Evolutionary conservation across 805 yeast species (phyloP), one percentile per base, ranked within the genome.

Genomic region (Metschnikowia colocasiae): DNA sequence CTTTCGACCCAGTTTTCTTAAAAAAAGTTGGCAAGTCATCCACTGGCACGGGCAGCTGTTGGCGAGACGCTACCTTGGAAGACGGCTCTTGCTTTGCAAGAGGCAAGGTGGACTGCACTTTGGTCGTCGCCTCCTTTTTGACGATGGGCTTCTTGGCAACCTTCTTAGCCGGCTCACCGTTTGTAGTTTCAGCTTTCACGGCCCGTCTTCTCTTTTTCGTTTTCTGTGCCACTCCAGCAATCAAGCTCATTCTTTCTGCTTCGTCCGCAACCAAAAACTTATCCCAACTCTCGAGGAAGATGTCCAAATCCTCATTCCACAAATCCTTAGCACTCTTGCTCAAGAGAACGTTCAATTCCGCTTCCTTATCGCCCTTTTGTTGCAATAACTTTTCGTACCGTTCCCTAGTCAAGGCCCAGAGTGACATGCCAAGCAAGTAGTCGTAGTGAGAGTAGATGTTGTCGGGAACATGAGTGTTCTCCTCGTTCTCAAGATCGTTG

Each of bases 331-430:
- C 90, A 10, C 86, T 72, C 59, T 81, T 73, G 46, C 78, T 75
- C 56, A 90, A 75, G 55, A 94, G 73, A 0, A 60, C 62, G 38
- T 80, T 83, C 57, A 92, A 75, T 60, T 87, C 95, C 10, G 64
- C 71, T 61, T 89, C 92, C 59, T 83, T 85, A 22, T 73, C 83
- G 47, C 81, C 87, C 51, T 81, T 78, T 62, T 91, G 95, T 45
- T 76, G 75, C 58, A 90, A 70, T 54, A 94, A 71, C 55, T 79
- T 83, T 59, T 88, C 91, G 61, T 91, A 94, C 57, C 94, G 79
- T 67, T 94, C 99, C 49, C 76, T 77, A 0, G 99, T 92, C 61
- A 94, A 79, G 32, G 97, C 85, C 94, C 97, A 89, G 54, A 94
- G 83, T 30, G 90, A 80, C 96, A 94, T 87, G 45, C 94, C 95